Percentiles rank a stretch among this genome's conserved stretches.
Evolutionary conservation across 2,329 filamentous ascomycete genomes (phyloP).

Genomic region (Aspergillus intermedius): DNA sequence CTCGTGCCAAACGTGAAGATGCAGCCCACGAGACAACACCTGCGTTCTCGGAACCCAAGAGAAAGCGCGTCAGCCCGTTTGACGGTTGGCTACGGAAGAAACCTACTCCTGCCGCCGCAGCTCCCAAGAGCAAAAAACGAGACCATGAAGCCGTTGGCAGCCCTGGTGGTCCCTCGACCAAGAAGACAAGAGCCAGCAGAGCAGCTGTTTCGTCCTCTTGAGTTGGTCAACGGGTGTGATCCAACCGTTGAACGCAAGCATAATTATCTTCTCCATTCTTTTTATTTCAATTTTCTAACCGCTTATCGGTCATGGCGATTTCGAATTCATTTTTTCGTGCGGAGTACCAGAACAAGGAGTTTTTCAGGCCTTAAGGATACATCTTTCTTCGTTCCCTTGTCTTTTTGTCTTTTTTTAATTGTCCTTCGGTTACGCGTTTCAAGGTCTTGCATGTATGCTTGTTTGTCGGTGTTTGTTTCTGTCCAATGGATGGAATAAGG

Average conservation of each 20-base stretch:
- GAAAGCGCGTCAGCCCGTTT: slow-evolving; percentile 35
- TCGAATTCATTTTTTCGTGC: background rate
- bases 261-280: background rate
- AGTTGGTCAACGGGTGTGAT: background rate
- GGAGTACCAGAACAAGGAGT: background rate
- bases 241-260: too few species aligned
- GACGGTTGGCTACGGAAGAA: slow-evolving; percentile 36
- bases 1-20: slow-evolving; percentile 21
- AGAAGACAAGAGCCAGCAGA: slow-evolving; percentile 24
- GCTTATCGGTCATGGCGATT: background rate
- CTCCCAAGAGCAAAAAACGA: slow-evolving; percentile 30
- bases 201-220: slow-evolving; percentile 8
- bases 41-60: slow-evolving; percentile 17
- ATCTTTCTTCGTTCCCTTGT: slow-evolving; percentile 2
- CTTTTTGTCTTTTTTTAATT: background rate
- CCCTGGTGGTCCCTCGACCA: slow-evolving; percentile 20
- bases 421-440: background rate
- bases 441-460: slow-evolving; percentile 2
- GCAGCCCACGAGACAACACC: slow-evolving; percentile 18
- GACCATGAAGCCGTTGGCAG: slow-evolving; percentile 23
- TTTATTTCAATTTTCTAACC: background rate
- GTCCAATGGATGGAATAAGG: background rate
- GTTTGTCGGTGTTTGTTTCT: background rate
- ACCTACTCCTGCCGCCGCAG: slow-evolving; percentile 18
- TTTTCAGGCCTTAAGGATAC: background rate